Percentiles rank a stretch among this genome's conserved stretches.
These are phyloP conservation scores for Elsinoe arachidis DNA, from an alignment of 2,329 filamentous ascomycete species.

Conservation along the genomic window DNA sequence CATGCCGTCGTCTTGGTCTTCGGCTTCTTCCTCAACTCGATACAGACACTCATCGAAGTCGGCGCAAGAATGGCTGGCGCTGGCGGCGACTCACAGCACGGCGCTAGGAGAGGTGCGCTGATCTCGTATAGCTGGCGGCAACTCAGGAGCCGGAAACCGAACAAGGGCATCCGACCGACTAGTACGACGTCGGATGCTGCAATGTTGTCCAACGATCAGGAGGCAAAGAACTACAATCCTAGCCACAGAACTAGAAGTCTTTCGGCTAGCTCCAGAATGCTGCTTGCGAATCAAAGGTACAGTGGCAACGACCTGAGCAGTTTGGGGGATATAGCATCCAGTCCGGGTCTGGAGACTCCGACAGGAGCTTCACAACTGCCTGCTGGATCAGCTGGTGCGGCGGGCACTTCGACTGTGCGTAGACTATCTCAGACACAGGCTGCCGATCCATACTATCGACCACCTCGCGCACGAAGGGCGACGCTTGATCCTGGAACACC, in stretches of 20 bases:
- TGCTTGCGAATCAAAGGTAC: conserved; percentile 33
- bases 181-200: conserved; percentile 76
- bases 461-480: conserved; percentile 62
- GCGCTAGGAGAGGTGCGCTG: conserved; percentile 57
- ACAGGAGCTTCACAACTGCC: conserved; percentile 5
- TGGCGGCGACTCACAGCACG: conserved; percentile 54
- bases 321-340: conserved; percentile 7
- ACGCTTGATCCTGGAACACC: conserved; percentile 45
- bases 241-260: conserved; percentile 49
- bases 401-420: conserved; percentile 26
- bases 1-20: conserved; percentile 80
- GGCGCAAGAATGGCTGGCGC: conserved; percentile 72
- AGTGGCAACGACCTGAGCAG: conserved; percentile 9
- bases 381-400: not conserved
- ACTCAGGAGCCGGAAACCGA: conserved; percentile 60
- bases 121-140: conserved; percentile 75
- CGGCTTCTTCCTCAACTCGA: conserved; percentile 84
- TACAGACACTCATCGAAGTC: conserved; percentile 87
- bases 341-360: conserved; percentile 4
- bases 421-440: conserved; percentile 26
- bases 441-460: conserved; percentile 76
- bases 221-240: conserved; percentile 51
- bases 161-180: conserved; percentile 50
- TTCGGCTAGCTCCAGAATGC: conserved; percentile 53
- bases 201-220: conserved; percentile 64